Evolutionary conservation across 345 rosid genomes (phyloP).

Genomic region (Salix purpurea): DNA sequence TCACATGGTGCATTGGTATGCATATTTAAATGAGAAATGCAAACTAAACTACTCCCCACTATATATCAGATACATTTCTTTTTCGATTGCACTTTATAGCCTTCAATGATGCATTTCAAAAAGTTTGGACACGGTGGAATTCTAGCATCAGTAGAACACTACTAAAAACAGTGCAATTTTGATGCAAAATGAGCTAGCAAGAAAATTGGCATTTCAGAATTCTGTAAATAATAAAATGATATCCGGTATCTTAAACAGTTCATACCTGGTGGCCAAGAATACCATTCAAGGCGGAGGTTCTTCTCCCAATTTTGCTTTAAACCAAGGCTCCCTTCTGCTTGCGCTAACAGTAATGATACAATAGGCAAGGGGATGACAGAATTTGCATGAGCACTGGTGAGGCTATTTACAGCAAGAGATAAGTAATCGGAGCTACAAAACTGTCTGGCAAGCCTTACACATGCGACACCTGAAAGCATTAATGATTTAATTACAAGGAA

Average conservation of each 20-base stretch:
- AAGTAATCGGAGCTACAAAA: conserved; percentile 45
- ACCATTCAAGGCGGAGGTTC: conserved; percentile 79
- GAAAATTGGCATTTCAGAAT: not conserved
- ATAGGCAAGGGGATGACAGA: conserved; percentile 54
- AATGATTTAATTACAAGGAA: not conserved
- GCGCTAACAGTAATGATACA: conserved; percentile 70
- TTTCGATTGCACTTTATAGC: too few relatives aligned
- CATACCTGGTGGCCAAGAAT: conserved; percentile 90
- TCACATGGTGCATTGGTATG: not conserved
- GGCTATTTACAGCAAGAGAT: conserved; percentile 59
- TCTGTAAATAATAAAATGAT: not conserved
- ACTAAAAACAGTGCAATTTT: not conserved
- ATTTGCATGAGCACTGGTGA: conserved; percentile 46
- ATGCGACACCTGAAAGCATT: conserved; percentile 48
- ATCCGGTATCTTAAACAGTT: not conserved
- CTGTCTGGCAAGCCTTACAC: conserved; percentile 73
- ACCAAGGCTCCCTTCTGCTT: conserved; percentile 85
- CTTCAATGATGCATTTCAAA: too few relatives aligned
- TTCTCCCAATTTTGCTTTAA: conserved; percentile 71
- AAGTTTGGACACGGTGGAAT: not conserved
- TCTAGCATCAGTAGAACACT: not conserved
- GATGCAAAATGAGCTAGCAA: not conserved
- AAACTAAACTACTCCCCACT: too few relatives aligned
- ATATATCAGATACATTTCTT: too few relatives aligned
- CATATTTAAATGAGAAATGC: too few relatives aligned